Conservation (phyloP, 257 asterid species). For the Prunella vulgaris region DNA sequence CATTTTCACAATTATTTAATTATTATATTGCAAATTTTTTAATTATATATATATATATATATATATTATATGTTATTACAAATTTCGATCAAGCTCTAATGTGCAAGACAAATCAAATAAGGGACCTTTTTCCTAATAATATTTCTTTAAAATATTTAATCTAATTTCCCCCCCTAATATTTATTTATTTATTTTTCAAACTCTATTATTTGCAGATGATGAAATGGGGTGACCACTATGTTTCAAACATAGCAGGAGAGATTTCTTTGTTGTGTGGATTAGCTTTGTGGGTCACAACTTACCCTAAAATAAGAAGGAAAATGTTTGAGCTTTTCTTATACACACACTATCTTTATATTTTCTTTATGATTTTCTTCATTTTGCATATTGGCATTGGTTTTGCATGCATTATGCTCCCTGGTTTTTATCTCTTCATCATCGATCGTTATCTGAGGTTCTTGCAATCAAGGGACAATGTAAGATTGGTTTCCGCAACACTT, state of each 20-base stretch:
- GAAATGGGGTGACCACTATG: slow-evolving; percentile 78
- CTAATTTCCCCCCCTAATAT: neutral
- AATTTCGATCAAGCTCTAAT: neutral
- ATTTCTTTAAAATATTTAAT: neutral
- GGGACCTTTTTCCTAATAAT: neutral
- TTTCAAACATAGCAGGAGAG: slow-evolving; percentile 90
- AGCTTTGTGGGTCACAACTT: slow-evolving; percentile 62
- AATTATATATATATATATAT: neutral
- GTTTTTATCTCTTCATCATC: slow-evolving; percentile 70
- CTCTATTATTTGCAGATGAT: slow-evolving; percentile 43
- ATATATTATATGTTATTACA: too few relatives aligned
- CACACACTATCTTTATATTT: slow-evolving; percentile 83
- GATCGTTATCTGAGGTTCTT: slow-evolving; percentile 82
- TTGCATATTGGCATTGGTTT: slow-evolving; percentile 78
- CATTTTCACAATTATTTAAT: neutral
- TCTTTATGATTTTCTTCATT: slow-evolving; percentile 71
- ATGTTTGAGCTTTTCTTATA: slow-evolving; percentile 79
- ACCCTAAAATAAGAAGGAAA: slow-evolving; percentile 62
- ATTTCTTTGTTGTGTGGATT: slow-evolving; percentile 60
- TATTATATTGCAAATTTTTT: neutral
- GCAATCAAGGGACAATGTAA: slow-evolving; percentile 59
- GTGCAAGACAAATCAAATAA: neutral
- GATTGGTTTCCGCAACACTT: slow-evolving; percentile 58
- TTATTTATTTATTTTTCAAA: neutral
- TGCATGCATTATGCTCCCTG: slow-evolving; percentile 90